A percentile compares a stretch with the other conserved stretches of the same genome.
phyloP scores from a whole-genome alignment of 805 yeast genomes.

The Teunomyces barrocoloradensis region DNA sequence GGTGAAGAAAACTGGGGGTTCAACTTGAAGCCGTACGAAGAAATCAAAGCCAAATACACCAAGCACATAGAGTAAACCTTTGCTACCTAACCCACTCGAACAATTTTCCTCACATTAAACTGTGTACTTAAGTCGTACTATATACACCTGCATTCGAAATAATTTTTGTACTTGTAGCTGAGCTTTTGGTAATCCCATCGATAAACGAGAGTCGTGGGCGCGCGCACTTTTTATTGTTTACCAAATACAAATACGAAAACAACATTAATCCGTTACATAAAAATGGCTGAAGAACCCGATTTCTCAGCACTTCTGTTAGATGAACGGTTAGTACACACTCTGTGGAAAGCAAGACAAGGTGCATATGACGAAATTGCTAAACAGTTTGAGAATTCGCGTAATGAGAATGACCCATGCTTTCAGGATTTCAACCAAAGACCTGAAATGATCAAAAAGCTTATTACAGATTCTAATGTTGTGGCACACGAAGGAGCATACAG shows the following conservation, averaged over 20 bases:
- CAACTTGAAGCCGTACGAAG: constrained; percentile 48
- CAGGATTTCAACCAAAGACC: constrained; percentile 50
- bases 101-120: neutral
- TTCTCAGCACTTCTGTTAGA: constrained; percentile 60
- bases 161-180: no score
- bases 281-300: constrained; percentile 51
- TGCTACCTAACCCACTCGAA: neutral
- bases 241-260: neutral
- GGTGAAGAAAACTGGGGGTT: constrained; percentile 62
- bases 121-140: neutral
- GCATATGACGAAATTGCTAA: constrained; percentile 71
- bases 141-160: constrained; percentile 3
- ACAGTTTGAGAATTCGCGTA: constrained; percentile 51
- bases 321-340: constrained; percentile 48
- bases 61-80: constrained; percentile 20
- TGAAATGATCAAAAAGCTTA: constrained; percentile 53
- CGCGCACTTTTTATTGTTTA: neutral
- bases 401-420: constrained; percentile 57
- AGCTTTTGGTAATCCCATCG: neutral
- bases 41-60: constrained; percentile 39
- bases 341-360: constrained; percentile 81
- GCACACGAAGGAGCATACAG: constrained; percentile 83
- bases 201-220: neutral
- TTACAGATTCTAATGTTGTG: constrained; percentile 80
- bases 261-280: neutral